phyloP scores from a whole-genome alignment of 202 grass and related monocot species.

The Schoenoplectus triqueter region DNA sequence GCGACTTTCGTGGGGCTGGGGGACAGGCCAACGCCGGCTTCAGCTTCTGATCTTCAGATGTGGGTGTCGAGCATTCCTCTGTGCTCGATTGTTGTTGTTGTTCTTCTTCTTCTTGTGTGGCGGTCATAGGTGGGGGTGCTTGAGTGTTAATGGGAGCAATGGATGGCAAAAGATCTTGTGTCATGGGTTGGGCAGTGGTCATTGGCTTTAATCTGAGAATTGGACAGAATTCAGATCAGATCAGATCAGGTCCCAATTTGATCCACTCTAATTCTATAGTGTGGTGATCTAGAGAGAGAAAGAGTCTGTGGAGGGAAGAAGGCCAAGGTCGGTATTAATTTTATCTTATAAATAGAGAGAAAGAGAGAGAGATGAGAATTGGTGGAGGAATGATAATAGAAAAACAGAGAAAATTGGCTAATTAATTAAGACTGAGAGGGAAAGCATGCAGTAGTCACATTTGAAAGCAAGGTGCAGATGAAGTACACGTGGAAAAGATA shows the following conservation, averaged over 20 bases:
- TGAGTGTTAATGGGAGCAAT: conserved; percentile 58
- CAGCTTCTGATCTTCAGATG: conserved; percentile 59
- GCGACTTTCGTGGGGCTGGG: conserved; percentile 52
- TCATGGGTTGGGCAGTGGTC: conserved; percentile 19
- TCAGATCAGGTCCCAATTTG: neutral
- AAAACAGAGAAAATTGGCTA: neutral
- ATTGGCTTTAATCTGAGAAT: conserved; percentile 7
- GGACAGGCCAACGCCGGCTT: conserved; percentile 50
- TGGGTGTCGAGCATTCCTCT: conserved; percentile 58
- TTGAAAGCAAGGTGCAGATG: neutral
- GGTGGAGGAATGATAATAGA: neutral
- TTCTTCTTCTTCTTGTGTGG: neutral
- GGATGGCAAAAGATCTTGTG: conserved; percentile 41
- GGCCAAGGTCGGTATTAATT: neutral
- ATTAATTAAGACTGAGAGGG: neutral
- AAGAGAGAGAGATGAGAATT: conserved; percentile 2
- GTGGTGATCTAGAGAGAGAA: conserved; percentile 31
- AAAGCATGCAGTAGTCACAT: neutral
- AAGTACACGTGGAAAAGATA: neutral
- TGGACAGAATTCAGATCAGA: conserved; percentile 6
- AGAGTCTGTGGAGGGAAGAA: conserved; percentile 45
- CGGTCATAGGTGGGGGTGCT: neutral
- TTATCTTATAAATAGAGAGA: conserved; percentile 38
- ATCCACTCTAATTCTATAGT: neutral
- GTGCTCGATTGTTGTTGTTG: neutral